Conservation (phyloP, 768 basidiomycete genomes). For the Dioszegia crocea region DNA sequence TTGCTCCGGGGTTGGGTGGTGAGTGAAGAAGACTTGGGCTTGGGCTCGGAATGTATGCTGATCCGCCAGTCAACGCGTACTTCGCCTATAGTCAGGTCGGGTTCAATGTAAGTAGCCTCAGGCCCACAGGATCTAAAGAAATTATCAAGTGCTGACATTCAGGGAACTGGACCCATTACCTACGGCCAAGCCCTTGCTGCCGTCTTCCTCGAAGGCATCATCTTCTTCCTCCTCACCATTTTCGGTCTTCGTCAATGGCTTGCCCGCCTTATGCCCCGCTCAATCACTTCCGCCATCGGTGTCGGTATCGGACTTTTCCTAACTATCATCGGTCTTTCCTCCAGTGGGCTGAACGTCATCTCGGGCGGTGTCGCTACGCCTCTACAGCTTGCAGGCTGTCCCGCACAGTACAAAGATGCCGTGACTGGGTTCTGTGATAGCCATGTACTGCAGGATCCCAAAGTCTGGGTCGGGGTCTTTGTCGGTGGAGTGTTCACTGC, state of each 20-base stretch:
- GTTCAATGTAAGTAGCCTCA: conserved; percentile 54
- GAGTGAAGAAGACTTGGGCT: conserved; percentile 40
- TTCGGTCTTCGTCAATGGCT: conserved; percentile 86
- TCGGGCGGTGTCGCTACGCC: conserved; percentile 68
- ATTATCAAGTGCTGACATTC: conserved; percentile 68
- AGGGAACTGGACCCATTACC: conserved; percentile 64
- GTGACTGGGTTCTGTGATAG: conserved; percentile 54
- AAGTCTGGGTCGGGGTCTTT: conserved; percentile 85
- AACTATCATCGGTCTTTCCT: conserved; percentile 73
- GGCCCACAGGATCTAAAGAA: not conserved
- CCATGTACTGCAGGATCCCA: conserved; percentile 67
- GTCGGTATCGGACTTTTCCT: conserved; percentile 85
- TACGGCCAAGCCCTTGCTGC: conserved; percentile 78
- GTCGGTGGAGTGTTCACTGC: conserved; percentile 74
- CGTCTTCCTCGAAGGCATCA: conserved; percentile 83
- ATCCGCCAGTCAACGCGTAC: conserved; percentile 51
- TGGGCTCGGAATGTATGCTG: not conserved
- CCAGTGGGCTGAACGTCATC: conserved; percentile 67
- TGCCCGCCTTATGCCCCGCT: conserved; percentile 80
- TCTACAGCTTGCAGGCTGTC: conserved; percentile 73
- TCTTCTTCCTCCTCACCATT: conserved; percentile 74
- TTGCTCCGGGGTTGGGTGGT: conserved; percentile 79
- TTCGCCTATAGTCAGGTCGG: conserved; percentile 86
- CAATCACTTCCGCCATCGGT: conserved; percentile 76
- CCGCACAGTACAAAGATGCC: conserved; percentile 52